A percentile compares a stretch with the other conserved stretches of the same genome.
Evolutionary conservation across 108 stramenopile species (phyloP).

Genomic region (Cyclotella distinguenda): DNA sequence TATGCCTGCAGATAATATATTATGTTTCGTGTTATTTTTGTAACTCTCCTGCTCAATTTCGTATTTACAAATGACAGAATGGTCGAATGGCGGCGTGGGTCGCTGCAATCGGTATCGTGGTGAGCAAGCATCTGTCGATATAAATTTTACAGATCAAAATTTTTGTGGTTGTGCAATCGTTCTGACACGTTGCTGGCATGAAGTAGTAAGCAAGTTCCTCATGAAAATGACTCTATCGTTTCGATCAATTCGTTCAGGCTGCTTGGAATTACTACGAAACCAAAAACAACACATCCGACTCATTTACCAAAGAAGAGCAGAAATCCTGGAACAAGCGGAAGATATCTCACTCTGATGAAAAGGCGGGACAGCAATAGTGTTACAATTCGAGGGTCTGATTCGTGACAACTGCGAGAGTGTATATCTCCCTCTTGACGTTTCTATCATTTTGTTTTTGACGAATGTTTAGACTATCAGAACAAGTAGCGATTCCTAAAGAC

Average conservation of each 20-base stretch:
- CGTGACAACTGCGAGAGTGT: too few species aligned
- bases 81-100: slow-evolving; percentile 49
- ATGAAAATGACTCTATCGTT: background rate
- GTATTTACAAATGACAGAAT: slow-evolving; percentile 3
- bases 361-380: background rate
- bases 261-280: slow-evolving; percentile 52
- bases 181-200: background rate
- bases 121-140: slow-evolving; percentile 3
- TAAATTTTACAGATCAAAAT: background rate
- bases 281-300: slow-evolving; percentile 34
- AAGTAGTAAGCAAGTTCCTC: background rate
- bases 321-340: slow-evolving; percentile 44
- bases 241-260: slow-evolving; percentile 14
- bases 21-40: background rate
- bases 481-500: too few species aligned
- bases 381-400: too few species aligned
- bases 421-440: too few species aligned
- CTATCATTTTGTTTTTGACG: too few species aligned
- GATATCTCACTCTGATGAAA: slow-evolving; percentile 12
- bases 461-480: too few species aligned
- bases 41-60: background rate
- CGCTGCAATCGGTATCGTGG: slow-evolving; percentile 43
- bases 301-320: slow-evolving; percentile 46
- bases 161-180: background rate
- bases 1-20: background rate